These are phyloP conservation scores for Monilinia aucupariae DNA, from an alignment of 2,329 filamentous ascomycete genomes.

Conservation along the genomic window DNA sequence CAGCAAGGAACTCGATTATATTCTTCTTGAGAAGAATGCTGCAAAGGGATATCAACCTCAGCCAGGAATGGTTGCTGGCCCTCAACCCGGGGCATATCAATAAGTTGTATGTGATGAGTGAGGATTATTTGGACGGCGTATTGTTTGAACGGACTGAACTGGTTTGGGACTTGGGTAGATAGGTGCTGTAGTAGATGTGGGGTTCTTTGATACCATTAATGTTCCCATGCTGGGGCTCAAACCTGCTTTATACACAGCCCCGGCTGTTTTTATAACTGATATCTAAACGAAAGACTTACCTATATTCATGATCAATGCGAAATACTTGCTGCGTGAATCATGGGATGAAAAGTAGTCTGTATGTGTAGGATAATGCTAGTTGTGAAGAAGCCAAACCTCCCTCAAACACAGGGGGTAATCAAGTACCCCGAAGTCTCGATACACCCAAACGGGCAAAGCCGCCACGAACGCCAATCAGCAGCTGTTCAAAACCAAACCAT, in stretches of 20 bases:
- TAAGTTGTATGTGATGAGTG: neutral
- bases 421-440: neutral
- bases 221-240: neutral
- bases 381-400: neutral
- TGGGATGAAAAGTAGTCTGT: neutral
- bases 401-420: neutral
- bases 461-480: neutral
- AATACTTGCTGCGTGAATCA: neutral
- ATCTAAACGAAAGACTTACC: neutral
- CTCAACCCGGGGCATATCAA: neutral
- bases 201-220: conserved; percentile 5
- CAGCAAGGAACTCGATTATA: conserved; percentile 17
- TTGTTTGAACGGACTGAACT: neutral
- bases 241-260: neutral
- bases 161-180: neutral
- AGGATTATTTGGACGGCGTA: neutral
- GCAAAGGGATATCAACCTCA: conserved; percentile 1
- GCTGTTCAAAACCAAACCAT: neutral
- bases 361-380: conserved; percentile 10
- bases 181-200: neutral
- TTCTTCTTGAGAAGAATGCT: conserved; percentile 7
- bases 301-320: neutral
- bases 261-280: neutral
- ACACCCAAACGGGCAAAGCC: neutral
- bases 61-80: conserved; percentile 4